phyloP scores from a whole-genome alignment of 768 basidiomycete genomes.

The Tricholoma hemisulphureum region DNA sequence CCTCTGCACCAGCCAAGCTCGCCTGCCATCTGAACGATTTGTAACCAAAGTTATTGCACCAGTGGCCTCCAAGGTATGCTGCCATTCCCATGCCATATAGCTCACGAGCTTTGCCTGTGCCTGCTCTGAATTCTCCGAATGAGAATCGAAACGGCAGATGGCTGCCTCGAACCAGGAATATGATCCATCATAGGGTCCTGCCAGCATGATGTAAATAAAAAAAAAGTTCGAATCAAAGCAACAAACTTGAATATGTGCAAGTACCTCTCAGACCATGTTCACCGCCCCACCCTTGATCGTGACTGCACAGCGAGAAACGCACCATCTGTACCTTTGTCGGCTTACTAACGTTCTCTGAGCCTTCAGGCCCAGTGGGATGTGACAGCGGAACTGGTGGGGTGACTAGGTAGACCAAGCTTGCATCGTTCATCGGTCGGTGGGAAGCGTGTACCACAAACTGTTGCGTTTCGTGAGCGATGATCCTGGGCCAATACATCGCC shows the following conservation, averaged over 20 bases:
- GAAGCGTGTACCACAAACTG: constrained; percentile 9
- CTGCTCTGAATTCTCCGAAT: not conserved
- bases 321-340: constrained; percentile 20
- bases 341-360: not conserved
- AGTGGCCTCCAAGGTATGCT: not conserved
- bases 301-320: constrained; percentile 15
- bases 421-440: not conserved
- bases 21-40: constrained; percentile 10
- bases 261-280: constrained; percentile 19
- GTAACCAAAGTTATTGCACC: constrained; percentile 12
- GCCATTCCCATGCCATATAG: constrained; percentile 2
- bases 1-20: constrained; percentile 27
- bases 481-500: constrained; percentile 28
- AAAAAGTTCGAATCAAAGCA: not conserved
- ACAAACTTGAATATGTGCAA: not conserved
- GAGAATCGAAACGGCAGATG: constrained; percentile 20
- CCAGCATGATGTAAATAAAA: not conserved
- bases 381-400: constrained; percentile 14
- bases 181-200: constrained; percentile 30
- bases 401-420: constrained; percentile 18
- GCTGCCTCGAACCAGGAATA: constrained; percentile 34
- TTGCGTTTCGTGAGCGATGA: constrained; percentile 1
- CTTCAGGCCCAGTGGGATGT: not conserved
- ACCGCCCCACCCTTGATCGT: constrained; percentile 36
- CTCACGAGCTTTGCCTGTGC: not conserved